Percentiles rank a stretch among this genome's conserved stretches.
Evolutionary conservation across 768 basidiomycete species (phyloP).

Genomic region (Leccinum subgranulosum): DNA sequence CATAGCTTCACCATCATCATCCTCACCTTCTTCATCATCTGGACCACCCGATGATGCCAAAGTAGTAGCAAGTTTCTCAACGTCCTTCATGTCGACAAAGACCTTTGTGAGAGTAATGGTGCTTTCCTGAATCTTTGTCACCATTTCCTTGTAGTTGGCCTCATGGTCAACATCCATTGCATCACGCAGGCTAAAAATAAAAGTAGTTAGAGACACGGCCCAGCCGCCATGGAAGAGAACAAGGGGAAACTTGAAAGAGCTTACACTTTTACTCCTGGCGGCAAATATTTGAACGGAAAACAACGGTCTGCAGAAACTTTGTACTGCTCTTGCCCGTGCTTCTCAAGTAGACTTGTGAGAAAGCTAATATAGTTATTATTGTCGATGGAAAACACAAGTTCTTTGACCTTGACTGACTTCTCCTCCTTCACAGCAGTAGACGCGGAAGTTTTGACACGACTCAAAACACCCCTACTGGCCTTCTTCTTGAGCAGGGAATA

Average conservation of each 20-base stretch:
- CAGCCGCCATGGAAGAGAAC: no score
- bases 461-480: no score
- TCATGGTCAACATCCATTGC: constrained; percentile 11
- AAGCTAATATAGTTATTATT: no score
- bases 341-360: no score
- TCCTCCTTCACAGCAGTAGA: no score
- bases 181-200: background rate
- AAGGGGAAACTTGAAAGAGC: background rate
- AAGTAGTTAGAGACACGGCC: background rate
- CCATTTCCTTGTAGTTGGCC: constrained; percentile 14
- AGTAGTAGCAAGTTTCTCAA: background rate
- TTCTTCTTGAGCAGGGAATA: no score
- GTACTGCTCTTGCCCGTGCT: constrained; percentile 2
- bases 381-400: no score
- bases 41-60: no score
- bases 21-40: background rate
- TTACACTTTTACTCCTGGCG: constrained; percentile 4
- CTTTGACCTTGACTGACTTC: no score
- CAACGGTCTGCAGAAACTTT: constrained; percentile 20
- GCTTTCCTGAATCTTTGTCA: constrained; percentile 4
- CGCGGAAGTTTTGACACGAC: no score
- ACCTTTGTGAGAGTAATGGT: background rate
- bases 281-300: constrained; percentile 12
- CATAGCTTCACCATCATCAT: background rate
- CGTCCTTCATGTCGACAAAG: constrained; percentile 2